phyloP scores from a whole-genome alignment of 352 stramenopile genomes.

The Elongisporangium prolatum region DNA sequence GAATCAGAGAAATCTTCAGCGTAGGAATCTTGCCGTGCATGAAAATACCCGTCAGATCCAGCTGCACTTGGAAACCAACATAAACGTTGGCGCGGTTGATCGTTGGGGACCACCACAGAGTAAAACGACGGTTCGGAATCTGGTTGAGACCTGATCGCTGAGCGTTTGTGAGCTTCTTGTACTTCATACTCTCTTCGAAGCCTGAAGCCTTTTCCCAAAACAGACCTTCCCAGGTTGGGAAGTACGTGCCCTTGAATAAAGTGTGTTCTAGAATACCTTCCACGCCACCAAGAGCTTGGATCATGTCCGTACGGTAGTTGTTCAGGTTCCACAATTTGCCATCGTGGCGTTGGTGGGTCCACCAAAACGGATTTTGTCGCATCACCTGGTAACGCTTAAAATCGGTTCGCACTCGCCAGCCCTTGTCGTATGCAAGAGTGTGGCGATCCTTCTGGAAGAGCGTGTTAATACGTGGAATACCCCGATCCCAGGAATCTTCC shows the following conservation, averaged over 20 bases:
- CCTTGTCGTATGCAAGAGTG: conserved; percentile 99
- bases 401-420: conserved; percentile 97
- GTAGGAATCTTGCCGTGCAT: conserved; percentile 99
- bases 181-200: conserved; percentile 96
- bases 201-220: conserved; percentile 99
- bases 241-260: conserved; percentile 99
- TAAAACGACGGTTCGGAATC: conserved; percentile 99
- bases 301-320: conserved; percentile 99
- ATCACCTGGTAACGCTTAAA: conserved; percentile 99
- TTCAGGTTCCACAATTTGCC: conserved; percentile 99
- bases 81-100: conserved; percentile 99
- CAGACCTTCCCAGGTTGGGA: conserved; percentile 99
- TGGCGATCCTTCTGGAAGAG: conserved; percentile 98
- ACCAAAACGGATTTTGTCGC: conserved; percentile 99
- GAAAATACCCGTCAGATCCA: conserved; percentile 99
- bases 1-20: conserved; percentile 98
- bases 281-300: conserved; percentile 98
- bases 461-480: conserved; percentile 97
- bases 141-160: conserved; percentile 99
- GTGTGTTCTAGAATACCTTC: conserved; percentile 99
- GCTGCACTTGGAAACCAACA: conserved; percentile 99
- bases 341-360: conserved; percentile 98
- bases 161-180: conserved; percentile 99
- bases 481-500: conserved; percentile 99
- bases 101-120: conserved; percentile 99